Evolutionary conservation across 2,329 filamentous ascomycete genomes (phyloP), one percentile per base, ranked within the genome.

Genomic region (Tolypocladium sp.): DNA sequence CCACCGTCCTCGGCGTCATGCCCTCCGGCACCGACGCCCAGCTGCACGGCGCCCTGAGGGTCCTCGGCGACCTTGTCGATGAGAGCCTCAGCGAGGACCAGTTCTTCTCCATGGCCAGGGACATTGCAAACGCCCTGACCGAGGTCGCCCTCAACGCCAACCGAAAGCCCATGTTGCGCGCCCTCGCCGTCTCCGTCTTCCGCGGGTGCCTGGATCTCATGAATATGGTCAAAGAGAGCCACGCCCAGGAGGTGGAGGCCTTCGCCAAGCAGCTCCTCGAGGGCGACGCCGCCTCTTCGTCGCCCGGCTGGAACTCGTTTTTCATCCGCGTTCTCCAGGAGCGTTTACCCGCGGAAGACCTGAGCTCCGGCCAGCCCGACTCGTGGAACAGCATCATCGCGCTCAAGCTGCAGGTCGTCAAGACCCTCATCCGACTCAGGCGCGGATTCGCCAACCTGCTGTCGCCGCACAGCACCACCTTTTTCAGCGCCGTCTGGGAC

Each of bases 221-320:
- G 77, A 92, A 97, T 75, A 96, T 97, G 84, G 90, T 97, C 64
- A 89, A 96, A 79, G 92, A 96, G 65, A 91, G 96, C 66, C 90
- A 97, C 74, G 90, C 90, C 68, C 82, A 83, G 60, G 90, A 90
- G 58, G 91, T 97, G 62, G 94, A 91, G 73, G 82, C 81, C 1
- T 99, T 99, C 71, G 92, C 93, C 57, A 91, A 96, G 62, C 89
- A 96, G 69, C 86, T 91, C 0, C 80, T 97, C 55, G 82, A 60
- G 25, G 59, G 59, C 20, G 54, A 60, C 46, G 35, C 56, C 25
- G 53, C 56, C 51, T 42, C 55, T 10, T 54, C 59, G 17, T 52
- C 37, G 10, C 56, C 81, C 65, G 83, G 84, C 56, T 99, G 94
- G 94, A 87, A 90, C 62, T 91, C 92, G 5, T 96, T 96, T 77